Evolutionary conservation across 768 basidiomycete species (phyloP).

Genomic region (Trametes cubensis): DNA sequence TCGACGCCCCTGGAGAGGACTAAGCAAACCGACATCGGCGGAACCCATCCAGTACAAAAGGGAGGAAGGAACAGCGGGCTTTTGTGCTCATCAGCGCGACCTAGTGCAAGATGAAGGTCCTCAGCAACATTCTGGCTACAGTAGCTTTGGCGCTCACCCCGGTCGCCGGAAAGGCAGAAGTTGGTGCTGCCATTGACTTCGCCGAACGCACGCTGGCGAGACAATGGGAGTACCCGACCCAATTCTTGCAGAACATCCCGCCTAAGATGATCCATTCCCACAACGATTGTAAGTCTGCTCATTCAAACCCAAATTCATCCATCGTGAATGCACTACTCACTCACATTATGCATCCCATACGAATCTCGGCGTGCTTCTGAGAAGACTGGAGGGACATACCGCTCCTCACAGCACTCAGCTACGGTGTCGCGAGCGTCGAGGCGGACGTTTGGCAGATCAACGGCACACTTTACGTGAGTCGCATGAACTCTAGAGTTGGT

Average conservation of each 20-base stretch:
- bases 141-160: too few species aligned
- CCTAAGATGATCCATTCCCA: slow-evolving; percentile 55
- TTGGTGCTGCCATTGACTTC: too few species aligned
- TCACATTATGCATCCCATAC: neutral
- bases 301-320: too few species aligned
- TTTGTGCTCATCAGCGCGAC: too few species aligned
- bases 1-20: too few species aligned
- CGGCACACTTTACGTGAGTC: slow-evolving; percentile 45
- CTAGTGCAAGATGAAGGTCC: too few species aligned
- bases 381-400: slow-evolving; percentile 58
- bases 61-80: too few species aligned
- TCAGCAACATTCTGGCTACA: too few species aligned
- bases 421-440: slow-evolving; percentile 54
- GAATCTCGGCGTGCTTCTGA: neutral
- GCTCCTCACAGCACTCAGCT: slow-evolving; percentile 49
- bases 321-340: neutral
- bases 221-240: slow-evolving; percentile 42
- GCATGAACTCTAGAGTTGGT: neutral
- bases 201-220: too few species aligned
- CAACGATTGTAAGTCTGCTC: slow-evolving; percentile 48
- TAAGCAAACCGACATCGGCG: too few species aligned
- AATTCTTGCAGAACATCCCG: slow-evolving; percentile 50
- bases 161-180: too few species aligned
- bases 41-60: too few species aligned
- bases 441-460: slow-evolving; percentile 54